Evolutionary conservation across 2,329 filamentous ascomycete genomes (phyloP), one percentile per base, ranked within the genome.

Genomic region (Fusarium avenaceum): DNA sequence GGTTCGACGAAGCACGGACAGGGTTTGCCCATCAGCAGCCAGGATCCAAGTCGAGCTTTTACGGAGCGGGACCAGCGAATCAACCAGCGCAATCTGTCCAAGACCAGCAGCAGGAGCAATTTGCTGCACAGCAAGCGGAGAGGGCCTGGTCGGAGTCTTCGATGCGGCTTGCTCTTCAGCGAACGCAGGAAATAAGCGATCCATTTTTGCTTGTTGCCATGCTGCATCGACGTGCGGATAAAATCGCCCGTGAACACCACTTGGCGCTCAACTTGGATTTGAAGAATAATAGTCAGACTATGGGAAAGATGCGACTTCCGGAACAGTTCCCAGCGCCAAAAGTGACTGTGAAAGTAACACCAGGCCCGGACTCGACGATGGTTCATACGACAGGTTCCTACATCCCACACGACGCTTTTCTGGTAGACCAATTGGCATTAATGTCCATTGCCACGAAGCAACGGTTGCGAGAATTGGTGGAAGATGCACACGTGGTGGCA

Each of bases 391-490:
- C 84, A 15, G 90, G 89, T 3, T 88, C 88, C 20, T 93, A 91
- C 54, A 87, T 96, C 38, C 87, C 96, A 0, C 89, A 91, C 35
- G 91, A 94, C 43, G 88, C 92, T 3, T 89, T 87, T 54, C 82
- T 97, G 33, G 90, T 92, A 15, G 94, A 97, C 64, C 92, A 97
- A 70, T 81, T 97, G 44, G 91, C 92, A 26, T 83, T 97, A 17
- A 77, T 97, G 59, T 96, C 93, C 7, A 86, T 97, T 57, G 92
- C 92, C 19, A 90, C 93, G 11, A 93, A 95, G 75, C 91, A 96
- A 71, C 87, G 93, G 28, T 72, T 97, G 38, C 86, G 92, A 53
- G 87, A 89, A 14, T 80, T 97, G 30, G 76, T 97, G 5, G 91
- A 94, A 74, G 94, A 97, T 72, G 89, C 93, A 13, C 87, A 89